Percentiles rank a stretch among this genome's conserved stretches.
phyloP scores from a whole-genome alignment of 805 yeast species.

The Nadsonia fulvescens region DNA sequence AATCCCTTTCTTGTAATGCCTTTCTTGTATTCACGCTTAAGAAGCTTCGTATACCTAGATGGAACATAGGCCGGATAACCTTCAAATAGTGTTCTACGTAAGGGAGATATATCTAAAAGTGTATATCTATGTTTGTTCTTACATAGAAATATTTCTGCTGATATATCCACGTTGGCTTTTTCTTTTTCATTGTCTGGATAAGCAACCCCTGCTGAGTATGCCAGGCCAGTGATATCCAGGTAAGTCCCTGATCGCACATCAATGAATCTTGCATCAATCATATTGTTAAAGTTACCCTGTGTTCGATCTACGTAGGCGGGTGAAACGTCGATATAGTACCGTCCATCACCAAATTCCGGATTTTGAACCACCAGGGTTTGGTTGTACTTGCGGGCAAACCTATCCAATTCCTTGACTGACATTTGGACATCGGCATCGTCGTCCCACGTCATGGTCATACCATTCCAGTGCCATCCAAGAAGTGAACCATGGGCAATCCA shows the following conservation, averaged over 20 bases:
- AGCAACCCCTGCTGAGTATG: too few relatives aligned
- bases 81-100: constrained; percentile 38
- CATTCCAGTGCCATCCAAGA: constrained; percentile 33
- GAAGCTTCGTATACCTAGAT: constrained; percentile 17
- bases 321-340: constrained; percentile 28
- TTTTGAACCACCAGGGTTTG: constrained; percentile 27
- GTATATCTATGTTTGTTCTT: constrained; percentile 38
- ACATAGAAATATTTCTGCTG: constrained; percentile 22
- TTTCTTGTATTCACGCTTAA: constrained; percentile 22
- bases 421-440: constrained; percentile 31
- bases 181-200: too few relatives aligned
- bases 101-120: constrained; percentile 31
- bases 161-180: constrained; percentile 8
- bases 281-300: constrained; percentile 29
- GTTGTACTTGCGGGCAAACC: constrained; percentile 30
- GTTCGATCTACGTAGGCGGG: constrained; percentile 33
- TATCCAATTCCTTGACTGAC: constrained; percentile 28
- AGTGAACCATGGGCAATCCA: constrained; percentile 34
- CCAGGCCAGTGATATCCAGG: constrained; percentile 38
- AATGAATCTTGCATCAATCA: constrained; percentile 38
- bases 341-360: constrained; percentile 27
- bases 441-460: constrained; percentile 36
- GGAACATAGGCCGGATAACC: constrained; percentile 36
- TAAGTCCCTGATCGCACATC: constrained; percentile 42
- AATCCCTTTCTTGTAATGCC: constrained; percentile 16